phyloP scores from a whole-genome alignment of 2,329 filamentous ascomycete species.

The Pseudocercospora musae region DNA sequence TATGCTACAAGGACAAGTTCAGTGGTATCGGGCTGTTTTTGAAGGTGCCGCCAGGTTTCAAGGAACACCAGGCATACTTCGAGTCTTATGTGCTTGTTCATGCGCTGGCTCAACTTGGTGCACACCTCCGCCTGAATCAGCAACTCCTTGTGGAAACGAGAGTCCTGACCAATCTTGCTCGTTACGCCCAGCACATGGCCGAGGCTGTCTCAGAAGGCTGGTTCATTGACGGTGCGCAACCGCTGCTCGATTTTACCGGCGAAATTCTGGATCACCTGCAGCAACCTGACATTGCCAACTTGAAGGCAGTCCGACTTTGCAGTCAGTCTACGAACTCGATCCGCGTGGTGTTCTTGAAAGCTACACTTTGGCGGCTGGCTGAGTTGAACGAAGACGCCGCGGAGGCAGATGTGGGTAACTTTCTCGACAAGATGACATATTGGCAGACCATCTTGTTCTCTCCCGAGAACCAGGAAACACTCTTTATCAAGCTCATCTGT shows the following conservation, averaged over 20 bases:
- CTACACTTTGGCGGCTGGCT: constrained; percentile 76
- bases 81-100: constrained; percentile 82
- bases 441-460: constrained; percentile 92
- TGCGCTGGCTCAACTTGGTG: constrained; percentile 68
- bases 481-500: constrained; percentile 80
- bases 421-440: constrained; percentile 83
- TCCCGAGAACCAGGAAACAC: constrained; percentile 72
- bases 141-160: constrained; percentile 74
- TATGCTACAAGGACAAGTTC: constrained; percentile 86
- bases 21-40: constrained; percentile 78
- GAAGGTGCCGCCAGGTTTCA: constrained; percentile 86
- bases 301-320: constrained; percentile 90
- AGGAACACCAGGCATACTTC: constrained; percentile 93
- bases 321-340: constrained; percentile 76
- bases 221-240: constrained; percentile 85
- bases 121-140: constrained; percentile 67
- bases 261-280: constrained; percentile 85
- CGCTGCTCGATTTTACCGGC: constrained; percentile 80
- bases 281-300: constrained; percentile 70
- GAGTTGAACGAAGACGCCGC: constrained; percentile 69
- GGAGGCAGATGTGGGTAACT: constrained; percentile 62
- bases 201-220: constrained; percentile 95
- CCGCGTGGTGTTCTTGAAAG: constrained; percentile 70
- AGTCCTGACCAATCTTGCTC: constrained; percentile 79
- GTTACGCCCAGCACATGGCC: constrained; percentile 74